phyloP scores from a whole-genome alignment of 2,329 filamentous ascomycete genomes.

The Xylariales sp. region DNA sequence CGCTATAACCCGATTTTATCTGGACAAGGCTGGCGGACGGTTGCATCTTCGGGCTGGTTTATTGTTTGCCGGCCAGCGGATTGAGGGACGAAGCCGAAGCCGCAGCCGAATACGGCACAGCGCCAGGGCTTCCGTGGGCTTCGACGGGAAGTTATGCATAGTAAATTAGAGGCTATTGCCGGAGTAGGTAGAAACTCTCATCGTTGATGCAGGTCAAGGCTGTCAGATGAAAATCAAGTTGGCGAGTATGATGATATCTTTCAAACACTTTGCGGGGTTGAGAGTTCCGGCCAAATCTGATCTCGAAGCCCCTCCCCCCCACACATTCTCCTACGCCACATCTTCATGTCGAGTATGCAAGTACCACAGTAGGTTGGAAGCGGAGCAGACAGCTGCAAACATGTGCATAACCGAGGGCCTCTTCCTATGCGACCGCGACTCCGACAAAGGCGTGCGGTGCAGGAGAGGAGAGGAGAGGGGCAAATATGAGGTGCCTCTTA shows the following conservation, averaged over 20 bases:
- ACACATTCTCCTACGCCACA: neutral
- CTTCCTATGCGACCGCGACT: slow-evolving; percentile 27
- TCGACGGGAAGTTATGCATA: neutral
- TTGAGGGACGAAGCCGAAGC: neutral
- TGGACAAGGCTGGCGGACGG: slow-evolving; percentile 24
- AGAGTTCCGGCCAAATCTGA: too few species aligned
- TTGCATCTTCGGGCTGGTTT: slow-evolving; percentile 16
- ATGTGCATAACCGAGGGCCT: slow-evolving; percentile 8
- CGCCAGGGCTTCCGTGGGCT: neutral
- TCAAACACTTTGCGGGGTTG: too few species aligned
- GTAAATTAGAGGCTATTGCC: neutral
- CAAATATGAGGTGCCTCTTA: slow-evolving; percentile 13
- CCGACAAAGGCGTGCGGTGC: slow-evolving; percentile 22
- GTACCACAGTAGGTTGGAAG: neutral
- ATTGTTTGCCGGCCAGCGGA: slow-evolving; percentile 3
- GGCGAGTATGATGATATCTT: neutral
- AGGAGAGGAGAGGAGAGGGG: slow-evolving; percentile 24
- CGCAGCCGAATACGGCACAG: neutral
- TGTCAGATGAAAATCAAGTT: neutral
- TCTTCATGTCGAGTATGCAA: neutral
- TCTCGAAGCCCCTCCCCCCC: neutral
- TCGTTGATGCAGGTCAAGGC: too few species aligned
- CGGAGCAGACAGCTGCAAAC: slow-evolving; percentile 1
- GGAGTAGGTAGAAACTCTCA: too few species aligned
- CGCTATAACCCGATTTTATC: slow-evolving; percentile 17